Base-by-base conservation (phyloP, 495 filamentous ascomycete genomes). In the Hypoxylon fragiforme region DNA sequence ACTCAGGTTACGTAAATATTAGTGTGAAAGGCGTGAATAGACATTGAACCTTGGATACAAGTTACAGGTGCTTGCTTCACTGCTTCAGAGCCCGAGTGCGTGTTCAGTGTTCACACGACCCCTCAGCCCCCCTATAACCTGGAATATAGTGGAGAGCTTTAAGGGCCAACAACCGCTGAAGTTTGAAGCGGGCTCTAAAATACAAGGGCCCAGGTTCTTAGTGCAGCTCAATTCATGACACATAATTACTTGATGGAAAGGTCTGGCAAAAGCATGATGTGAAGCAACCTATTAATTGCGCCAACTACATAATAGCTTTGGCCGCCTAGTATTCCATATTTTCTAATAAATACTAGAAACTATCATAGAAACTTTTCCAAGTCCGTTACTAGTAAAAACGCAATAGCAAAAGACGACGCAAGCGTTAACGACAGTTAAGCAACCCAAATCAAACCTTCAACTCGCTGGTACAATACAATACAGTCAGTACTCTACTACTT, bases 171-270 rank as follows among this genome's bases (percentile, higher is more conserved):
- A 34, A 31, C 31, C 45, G 52, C 52, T 56, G 39, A 14, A 59
- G 44, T 22, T 54, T 31, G 16, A 20, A 46, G 19, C 30, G 44
- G 43, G 38, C 36, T 44, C 45, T 57, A 35, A 49, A 43, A 38
- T 50, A 47, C 48, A 50, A 44, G 57, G 57, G 35, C 13, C 58
- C 32, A 48, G 42, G n/a, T n/a, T 42, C 41, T 57, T 38, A 50
- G 47, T 54, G 46, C 37, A 50, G 12, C 43, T 28, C 16, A 63
- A 64, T 57, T 53, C 65, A 73, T 77, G 73, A 76, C 75, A 77
- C 74, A 77, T 73, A 75, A 76, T 76, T 77, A 76, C 73, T 70
- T 73, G 71, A 76, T 75, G 62, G 67, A 74, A 76, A 76, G 57
- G 34, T 55, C 41, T 40, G 51, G 37, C 39, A 30, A 63, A 54